Percentiles rank a stretch among this genome's conserved stretches.
phyloP scores from a whole-genome alignment of 768 basidiomycete species.

The Suillus subaureus region DNA sequence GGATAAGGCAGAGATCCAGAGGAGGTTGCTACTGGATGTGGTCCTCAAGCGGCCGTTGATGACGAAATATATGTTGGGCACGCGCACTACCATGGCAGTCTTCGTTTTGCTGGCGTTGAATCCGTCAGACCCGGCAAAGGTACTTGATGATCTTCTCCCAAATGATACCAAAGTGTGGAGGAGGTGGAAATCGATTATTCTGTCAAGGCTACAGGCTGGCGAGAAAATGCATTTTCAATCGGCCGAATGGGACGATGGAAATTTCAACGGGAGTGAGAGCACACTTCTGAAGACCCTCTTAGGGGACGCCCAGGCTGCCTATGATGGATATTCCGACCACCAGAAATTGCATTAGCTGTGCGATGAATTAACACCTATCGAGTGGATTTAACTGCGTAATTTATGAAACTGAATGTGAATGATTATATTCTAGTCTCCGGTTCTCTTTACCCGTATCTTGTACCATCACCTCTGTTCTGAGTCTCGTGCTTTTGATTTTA shows the following conservation, averaged over 20 bases:
- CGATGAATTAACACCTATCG: background rate
- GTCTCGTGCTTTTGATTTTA: background rate
- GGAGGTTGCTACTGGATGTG: conserved; percentile 22
- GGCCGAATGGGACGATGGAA: conserved; percentile 24
- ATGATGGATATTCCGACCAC: conserved; percentile 23
- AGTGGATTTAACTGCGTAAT: background rate
- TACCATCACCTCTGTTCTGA: background rate
- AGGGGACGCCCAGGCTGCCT: conserved; percentile 26
- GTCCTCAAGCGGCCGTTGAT: conserved; percentile 26
- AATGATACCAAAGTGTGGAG: conserved; percentile 34
- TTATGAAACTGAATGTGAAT: background rate
- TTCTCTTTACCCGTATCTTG: background rate
- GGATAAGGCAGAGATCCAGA: conserved; percentile 37
- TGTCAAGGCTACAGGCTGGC: conserved; percentile 17
- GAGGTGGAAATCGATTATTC: conserved; percentile 24
- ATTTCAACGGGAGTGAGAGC: conserved; percentile 19
- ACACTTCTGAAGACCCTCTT: conserved; percentile 26
- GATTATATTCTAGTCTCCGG: background rate
- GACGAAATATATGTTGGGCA: conserved; percentile 29
- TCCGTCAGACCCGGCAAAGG: conserved; percentile 21
- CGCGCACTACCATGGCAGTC: conserved; percentile 27
- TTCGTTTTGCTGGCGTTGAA: conserved; percentile 26
- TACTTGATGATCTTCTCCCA: conserved; percentile 28
- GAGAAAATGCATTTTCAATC: conserved; percentile 27
- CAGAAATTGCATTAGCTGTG: background rate